These are phyloP conservation scores for Fusarium proliferatum DNA, from an alignment of 2,329 filamentous ascomycete species.

Conservation along the genomic window DNA sequence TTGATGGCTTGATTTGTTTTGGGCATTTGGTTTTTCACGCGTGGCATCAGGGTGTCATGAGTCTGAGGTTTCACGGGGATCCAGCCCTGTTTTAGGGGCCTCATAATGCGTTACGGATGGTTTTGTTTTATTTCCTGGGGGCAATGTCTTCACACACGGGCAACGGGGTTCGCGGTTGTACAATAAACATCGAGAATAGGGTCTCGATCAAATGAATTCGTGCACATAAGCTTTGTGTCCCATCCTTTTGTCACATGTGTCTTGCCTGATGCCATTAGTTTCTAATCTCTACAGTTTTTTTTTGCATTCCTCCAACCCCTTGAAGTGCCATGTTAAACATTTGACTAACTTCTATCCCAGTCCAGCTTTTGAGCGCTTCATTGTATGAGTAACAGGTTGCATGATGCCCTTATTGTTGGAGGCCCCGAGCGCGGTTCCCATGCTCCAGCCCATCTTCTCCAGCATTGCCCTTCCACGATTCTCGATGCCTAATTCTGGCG, in stretches of 20 bases:
- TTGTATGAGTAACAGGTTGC: constrained; percentile 84
- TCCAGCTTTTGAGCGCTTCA: constrained; percentile 88
- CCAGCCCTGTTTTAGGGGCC: constrained; percentile 56
- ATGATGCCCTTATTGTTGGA: constrained; percentile 88
- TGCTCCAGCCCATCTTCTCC: constrained; percentile 97
- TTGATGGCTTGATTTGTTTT: constrained; percentile 68
- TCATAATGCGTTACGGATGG: constrained; percentile 82
- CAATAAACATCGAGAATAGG: constrained; percentile 75
- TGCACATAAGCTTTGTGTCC: constrained; percentile 62
- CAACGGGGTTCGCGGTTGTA: constrained; percentile 79
- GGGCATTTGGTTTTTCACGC: constrained; percentile 63
- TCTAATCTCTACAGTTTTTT: neutral
- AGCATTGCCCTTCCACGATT: constrained; percentile 90
- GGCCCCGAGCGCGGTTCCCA: constrained; percentile 84
- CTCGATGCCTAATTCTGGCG: constrained; percentile 82
- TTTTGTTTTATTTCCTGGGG: constrained; percentile 72
- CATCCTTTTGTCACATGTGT: constrained; percentile 4
- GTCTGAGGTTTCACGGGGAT: constrained; percentile 59
- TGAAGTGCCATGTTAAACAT: neutral
- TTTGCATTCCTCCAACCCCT: neutral
- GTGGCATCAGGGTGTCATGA: constrained; percentile 71
- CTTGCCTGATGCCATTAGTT: neutral
- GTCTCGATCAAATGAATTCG: constrained; percentile 71
- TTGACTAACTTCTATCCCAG: constrained; percentile 65
- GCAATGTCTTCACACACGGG: constrained; percentile 75